phyloP scores from a whole-genome alignment of 2,329 filamentous ascomycete species.

The Ascosphaera apis region DNA sequence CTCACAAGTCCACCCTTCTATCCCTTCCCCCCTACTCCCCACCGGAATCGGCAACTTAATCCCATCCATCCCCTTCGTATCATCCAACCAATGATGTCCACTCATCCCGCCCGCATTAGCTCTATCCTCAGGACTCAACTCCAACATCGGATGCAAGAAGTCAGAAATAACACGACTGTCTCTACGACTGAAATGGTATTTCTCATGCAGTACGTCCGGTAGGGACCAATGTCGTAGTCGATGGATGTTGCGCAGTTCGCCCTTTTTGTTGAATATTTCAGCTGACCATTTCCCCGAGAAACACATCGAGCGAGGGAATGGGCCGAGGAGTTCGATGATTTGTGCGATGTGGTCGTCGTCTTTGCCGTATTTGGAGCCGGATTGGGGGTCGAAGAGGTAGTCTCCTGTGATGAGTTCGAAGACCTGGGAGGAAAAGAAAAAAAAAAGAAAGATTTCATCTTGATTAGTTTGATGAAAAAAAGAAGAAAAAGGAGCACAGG shows the following conservation, averaged over 20 bases:
- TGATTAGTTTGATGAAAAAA: conserved; percentile 2
- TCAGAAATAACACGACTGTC: conserved; percentile 58
- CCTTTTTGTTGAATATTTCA: conserved; percentile 96
- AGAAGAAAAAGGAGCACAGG: background rate
- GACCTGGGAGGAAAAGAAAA: conserved; percentile 31
- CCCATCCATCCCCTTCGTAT: conserved; percentile 71
- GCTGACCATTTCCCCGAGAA: conserved; percentile 91
- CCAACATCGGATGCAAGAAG: conserved; percentile 77
- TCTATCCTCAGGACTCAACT: conserved; percentile 64
- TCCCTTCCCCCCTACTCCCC: conserved; percentile 68
- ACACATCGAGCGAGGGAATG: conserved; percentile 80
- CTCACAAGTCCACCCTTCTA: conserved; percentile 81
- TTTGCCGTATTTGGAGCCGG: conserved; percentile 96
- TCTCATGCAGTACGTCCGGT: conserved; percentile 77
- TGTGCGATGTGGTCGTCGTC: conserved; percentile 98
- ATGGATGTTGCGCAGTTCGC: conserved; percentile 93
- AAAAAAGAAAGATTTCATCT: conserved; percentile 1
- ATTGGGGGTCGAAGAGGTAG: conserved; percentile 95
- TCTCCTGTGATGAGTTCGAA: conserved; percentile 97
- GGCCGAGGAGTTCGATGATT: conserved; percentile 87
- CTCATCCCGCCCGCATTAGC: conserved; percentile 95
- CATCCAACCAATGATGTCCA: conserved; percentile 57
- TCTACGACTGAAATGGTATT: conserved; percentile 80
- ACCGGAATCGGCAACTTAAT: conserved; percentile 53
- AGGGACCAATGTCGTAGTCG: conserved; percentile 88